Base-by-base conservation (phyloP, 179 eudicot genomes). In the Corrigiola litoralis region DNA sequence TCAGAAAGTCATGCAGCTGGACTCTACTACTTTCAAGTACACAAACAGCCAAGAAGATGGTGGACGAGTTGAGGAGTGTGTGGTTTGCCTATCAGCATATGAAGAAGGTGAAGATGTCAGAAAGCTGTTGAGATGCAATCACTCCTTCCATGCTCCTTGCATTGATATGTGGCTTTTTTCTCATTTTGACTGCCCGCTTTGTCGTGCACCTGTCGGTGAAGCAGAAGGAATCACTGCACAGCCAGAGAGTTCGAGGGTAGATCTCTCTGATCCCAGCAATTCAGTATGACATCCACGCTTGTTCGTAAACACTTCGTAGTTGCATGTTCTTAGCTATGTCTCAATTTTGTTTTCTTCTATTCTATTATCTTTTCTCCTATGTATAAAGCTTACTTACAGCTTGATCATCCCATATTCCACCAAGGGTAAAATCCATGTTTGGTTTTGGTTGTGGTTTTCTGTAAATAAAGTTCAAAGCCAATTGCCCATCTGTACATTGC, bases 161-260 rank as follows among this genome's bases (percentile, higher is more conserved):
- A 90, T 86, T 11, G 95, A 90, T 50, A 82, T 72, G 90, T 90
- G 97, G 97, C 80, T 90, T n/a, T 72, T 44, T 42, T 88, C 89
- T 49, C 92, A 85, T 65, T 58, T 69, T 16, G 83, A 84, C 6
- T 90, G 97, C 38, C 97, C 97, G 9, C 78, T 90, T 32, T 87
- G 97, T 41, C 95, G 95, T 0, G 55, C 86, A 5, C 83, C 82
- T 25, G 84, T 81, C 57, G 75, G 60, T 53, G 44, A 40, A 21
- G 50, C 31, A 2, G 13, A 21, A 5, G 41, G 34, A 2, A 28
- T 27, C 17, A 20, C 42, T 27, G 16, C 4, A 0, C 57, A 12
- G 17, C 34, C 69, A 24, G 48, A 21, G 21, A 55, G 10, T 49
- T 44, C 58, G 11, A 23, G 31, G n/a, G 14, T 20, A 23, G 44